These are phyloP conservation scores for Pseudocercospora fuligena DNA, from an alignment of 2,329 filamentous ascomycete species.

Conservation along the genomic window DNA sequence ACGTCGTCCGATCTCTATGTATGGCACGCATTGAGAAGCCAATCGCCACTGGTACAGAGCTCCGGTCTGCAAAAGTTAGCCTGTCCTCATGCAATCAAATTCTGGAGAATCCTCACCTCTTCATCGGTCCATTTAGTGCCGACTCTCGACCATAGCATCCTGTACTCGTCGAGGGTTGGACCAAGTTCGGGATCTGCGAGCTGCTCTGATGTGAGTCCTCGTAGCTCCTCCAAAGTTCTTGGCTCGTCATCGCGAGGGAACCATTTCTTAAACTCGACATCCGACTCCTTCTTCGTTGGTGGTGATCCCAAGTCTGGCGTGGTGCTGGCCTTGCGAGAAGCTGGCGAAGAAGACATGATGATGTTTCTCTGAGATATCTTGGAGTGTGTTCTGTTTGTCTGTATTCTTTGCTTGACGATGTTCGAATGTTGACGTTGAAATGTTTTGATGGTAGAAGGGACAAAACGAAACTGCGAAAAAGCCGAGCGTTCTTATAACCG, in stretches of 20 bases:
- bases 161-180: conserved; percentile 1
- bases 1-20: not conserved
- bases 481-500: not conserved
- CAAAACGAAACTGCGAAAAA: not conserved
- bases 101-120: not conserved
- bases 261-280: not conserved
- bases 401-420: not conserved
- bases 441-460: not conserved
- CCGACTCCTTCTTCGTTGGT: not conserved
- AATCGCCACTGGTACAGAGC: not conserved
- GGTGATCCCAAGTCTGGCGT: not conserved
- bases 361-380: not conserved
- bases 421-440: not conserved
- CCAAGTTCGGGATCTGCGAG: not conserved
- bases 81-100: not conserved
- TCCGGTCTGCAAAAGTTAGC: not conserved
- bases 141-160: not conserved
- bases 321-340: not conserved
- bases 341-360: not conserved
- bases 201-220: not conserved
- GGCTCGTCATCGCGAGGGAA: not conserved
- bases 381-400: not conserved
- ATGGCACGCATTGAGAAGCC: not conserved
- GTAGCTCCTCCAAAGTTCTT: not conserved
- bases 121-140: not conserved